These are phyloP conservation scores for Phlyctochytrium bullatum DNA, from an alignment of 192 early-diverging fungal genomes.

Conservation along the genomic window DNA sequence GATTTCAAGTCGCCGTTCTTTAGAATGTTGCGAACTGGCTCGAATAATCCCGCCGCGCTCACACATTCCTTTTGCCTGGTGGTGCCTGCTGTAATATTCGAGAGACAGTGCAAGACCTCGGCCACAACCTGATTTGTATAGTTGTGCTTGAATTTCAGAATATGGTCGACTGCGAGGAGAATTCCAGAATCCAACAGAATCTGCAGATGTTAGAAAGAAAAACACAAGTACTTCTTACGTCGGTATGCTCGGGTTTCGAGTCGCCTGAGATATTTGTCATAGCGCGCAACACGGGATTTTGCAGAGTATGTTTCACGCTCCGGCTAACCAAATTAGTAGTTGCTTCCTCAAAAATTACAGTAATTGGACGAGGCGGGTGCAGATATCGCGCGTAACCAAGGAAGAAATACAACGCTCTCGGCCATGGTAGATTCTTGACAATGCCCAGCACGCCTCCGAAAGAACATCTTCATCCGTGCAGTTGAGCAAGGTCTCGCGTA, in stretches of 20 bases:
- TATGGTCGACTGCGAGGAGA: neutral
- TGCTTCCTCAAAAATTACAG: slow-evolving; percentile 5
- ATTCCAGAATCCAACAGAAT: slow-evolving; percentile 19
- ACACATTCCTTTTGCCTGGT: slow-evolving; percentile 23
- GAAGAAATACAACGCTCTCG: slow-evolving; percentile 5
- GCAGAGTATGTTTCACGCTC: neutral
- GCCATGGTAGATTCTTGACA: slow-evolving; percentile 27
- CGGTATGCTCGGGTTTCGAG: slow-evolving; percentile 12
- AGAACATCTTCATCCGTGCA: slow-evolving; percentile 23
- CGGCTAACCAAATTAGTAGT: neutral
- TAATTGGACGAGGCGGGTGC: slow-evolving; percentile 1
- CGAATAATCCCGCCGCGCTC: slow-evolving; percentile 11
- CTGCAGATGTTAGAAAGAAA: slow-evolving; percentile 14
- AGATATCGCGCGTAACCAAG: neutral
- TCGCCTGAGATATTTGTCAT: slow-evolving; percentile 33
- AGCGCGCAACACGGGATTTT: slow-evolving; percentile 23
- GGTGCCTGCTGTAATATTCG: slow-evolving; percentile 33
- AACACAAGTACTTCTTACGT: slow-evolving; percentile 21
- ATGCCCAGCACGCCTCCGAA: slow-evolving; percentile 31
- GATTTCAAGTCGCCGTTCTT: slow-evolving; percentile 4
- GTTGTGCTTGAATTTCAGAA: slow-evolving; percentile 3
- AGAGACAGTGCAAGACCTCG: slow-evolving; percentile 25
- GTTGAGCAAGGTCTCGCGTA: slow-evolving; percentile 14
- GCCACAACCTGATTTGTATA: slow-evolving; percentile 7
- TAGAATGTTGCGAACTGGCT: slow-evolving; percentile 8